Evolutionary conservation across 495 filamentous ascomycete genomes (phyloP), one percentile per base, ranked within the genome.

Genomic region (Articulospora tetracladia): DNA sequence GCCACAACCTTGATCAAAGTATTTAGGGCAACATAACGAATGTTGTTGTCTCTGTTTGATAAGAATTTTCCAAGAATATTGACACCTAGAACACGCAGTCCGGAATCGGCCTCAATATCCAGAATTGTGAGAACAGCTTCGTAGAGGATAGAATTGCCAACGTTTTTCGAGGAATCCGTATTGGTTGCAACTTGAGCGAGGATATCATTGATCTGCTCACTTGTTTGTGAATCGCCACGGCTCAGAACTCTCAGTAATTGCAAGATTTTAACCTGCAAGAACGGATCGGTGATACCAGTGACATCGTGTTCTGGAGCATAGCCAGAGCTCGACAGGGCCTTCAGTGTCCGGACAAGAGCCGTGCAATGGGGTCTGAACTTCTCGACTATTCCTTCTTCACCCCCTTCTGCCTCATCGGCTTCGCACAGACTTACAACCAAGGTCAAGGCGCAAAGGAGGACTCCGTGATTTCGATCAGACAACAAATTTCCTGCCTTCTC

Each of bases 281-380:
- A 98, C n/a, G 94, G 94, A 76, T 98, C 94, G 28, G 95, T 96
- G 60, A 98, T 97, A 20, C 94, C 94, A 15, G 92, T 95, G 12
- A 98, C 94, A 69, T 98, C 94, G 70, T 98, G 94, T 68, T 98
- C 94, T 15, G 94, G 95, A 6, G 94, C 93, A 75, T 98, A 98
- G 34, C 95, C 95, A 22, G 95, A 98, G 39, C 89, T 91, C 13
- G 93, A 91, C 66, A 98, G 73, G 2, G 87, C 86, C 79, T 97
- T 98, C 67, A 98, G 70, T 48, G 91, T 88, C 69, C 91, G 88
- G 8, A 98, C 93, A n/a, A 98, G 79, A 17, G 83, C 82, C 3
- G 79, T 83, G 41, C 83, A 86, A 61, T 96, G 80, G 36, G 91
- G 91, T 64, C 90, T 85, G 76, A 96, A 98, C 73, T 89, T 89